Base-by-base conservation (phyloP, 2,329 filamentous ascomycete genomes). In the Trichoderma sp. region DNA sequence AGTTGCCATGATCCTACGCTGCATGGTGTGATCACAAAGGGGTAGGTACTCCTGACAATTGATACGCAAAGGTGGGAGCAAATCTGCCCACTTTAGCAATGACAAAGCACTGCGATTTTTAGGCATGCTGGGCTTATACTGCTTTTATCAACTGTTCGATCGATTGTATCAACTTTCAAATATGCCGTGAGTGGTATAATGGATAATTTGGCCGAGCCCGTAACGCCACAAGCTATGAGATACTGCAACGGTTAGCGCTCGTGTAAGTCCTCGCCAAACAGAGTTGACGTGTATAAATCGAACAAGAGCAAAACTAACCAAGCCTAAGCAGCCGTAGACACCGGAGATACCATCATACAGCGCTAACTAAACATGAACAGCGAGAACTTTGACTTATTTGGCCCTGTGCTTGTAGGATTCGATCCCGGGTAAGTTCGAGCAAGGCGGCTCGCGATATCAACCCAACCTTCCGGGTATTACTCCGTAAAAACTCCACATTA, bases 401-500 rank as follows among this genome's bases (percentile, higher is more conserved):
- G 50, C 18, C 31, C 11, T 56, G n/a, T 24, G 1, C 60, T 14
- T 5, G 29, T 64, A 9, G 18, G 8, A 38, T 24, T 27, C 2
- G n/a, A 53, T 62, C 29, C 69, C 63, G 72, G 63, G 63, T 74
- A 64, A 56, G 72, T 45, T 45, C 18, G 9, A 67, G 8, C 29
- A 31, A 33, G 24, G 53, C 16, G 35, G 67, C 67, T 41, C 67
- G 33, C 56, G 33, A 31, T 21, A 62, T 21, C 12, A 24, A 33
- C 41, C 66, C 56, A 62, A 31, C 18, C 35, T 27, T 24, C 69
- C 69, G 59, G 69, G 59, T 31, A 72, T 50, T 63, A 53, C 56
- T 63, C 69, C 69, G 72, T 67, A 24, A 64, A 65, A 63, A 53
- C 73, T 71, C 73, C 73, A 59, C 68, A 59, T 71, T 60, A 53